Evolutionary conservation across 2,329 filamentous ascomycete genomes (phyloP).

Genomic region (Tolypocladium ovalisporum): DNA sequence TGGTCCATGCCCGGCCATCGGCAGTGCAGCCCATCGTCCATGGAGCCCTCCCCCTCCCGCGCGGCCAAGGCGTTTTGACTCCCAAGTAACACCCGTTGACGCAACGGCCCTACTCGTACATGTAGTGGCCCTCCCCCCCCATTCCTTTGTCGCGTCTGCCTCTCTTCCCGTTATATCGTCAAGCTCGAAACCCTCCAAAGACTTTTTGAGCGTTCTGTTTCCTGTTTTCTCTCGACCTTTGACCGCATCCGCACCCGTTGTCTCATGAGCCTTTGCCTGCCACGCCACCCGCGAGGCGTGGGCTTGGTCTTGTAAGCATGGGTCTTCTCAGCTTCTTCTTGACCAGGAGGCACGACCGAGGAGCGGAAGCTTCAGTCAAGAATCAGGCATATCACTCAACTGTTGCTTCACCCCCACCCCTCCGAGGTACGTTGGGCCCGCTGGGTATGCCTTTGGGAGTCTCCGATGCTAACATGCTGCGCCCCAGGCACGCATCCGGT

Average conservation of each 20-base stretch:
- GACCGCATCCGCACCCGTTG: not conserved
- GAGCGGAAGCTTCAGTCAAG: not conserved
- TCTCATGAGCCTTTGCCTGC: not conserved
- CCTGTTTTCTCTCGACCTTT: too few relatives aligned
- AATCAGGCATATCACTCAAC: not conserved
- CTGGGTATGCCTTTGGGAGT: not conserved
- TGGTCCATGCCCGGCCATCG: not conserved
- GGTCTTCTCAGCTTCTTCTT: constrained; percentile 4
- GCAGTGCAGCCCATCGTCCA: not conserved
- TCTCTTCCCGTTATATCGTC: not conserved
- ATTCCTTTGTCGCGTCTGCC: not conserved
- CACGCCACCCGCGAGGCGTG: not conserved
- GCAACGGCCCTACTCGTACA: not conserved
- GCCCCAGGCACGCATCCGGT: not conserved
- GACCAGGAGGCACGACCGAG: not conserved
- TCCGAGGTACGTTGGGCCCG: not conserved
- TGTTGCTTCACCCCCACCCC: not conserved
- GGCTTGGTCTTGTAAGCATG: not conserved
- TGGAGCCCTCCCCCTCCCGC: not conserved
- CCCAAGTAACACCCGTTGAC: not conserved
- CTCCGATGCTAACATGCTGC: not conserved
- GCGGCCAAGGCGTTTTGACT: not conserved
- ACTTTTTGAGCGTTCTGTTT: not conserved
- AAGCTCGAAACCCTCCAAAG: not conserved
- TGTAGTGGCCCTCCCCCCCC: not conserved